Evolutionary conservation across 192 early-diverging fungal species (phyloP).

Genomic region (Paraglomus occultum): DNA sequence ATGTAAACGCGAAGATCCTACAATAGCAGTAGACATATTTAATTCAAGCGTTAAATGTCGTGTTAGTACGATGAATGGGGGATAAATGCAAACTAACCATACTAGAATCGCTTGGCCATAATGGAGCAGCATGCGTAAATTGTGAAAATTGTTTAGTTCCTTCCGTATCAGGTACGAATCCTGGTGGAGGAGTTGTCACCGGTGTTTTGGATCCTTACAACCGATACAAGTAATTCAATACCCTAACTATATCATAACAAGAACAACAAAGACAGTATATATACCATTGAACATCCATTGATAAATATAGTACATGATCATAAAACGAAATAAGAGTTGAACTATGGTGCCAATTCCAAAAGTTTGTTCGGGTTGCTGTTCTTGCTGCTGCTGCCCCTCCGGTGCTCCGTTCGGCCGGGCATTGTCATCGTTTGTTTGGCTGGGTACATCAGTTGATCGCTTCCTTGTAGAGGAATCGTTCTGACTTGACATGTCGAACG

Average conservation of each 20-base stretch:
- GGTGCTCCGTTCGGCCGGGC: too few species aligned
- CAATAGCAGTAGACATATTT: not conserved
- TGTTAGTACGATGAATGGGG: not conserved
- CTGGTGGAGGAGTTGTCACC: not conserved
- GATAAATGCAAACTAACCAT: constrained; percentile 2
- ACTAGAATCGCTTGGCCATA: not conserved
- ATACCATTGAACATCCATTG: constrained; percentile 5
- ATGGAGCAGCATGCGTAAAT: not conserved
- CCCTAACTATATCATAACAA: not conserved
- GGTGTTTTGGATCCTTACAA: not conserved
- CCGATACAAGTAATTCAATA: not conserved
- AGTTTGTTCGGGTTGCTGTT: not conserved
- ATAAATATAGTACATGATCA: not conserved
- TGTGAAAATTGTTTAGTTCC: not conserved
- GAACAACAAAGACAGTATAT: too few species aligned
- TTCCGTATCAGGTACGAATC: not conserved
- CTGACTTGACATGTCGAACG: too few species aligned
- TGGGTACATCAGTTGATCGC: too few species aligned
- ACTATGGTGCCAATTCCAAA: not conserved
- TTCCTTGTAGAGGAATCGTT: too few species aligned
- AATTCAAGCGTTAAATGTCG: not conserved
- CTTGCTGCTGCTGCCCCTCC: not conserved
- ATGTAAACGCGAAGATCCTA: constrained; percentile 51
- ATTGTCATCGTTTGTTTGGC: too few species aligned
- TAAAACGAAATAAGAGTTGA: not conserved